Percentiles rank a stretch among this genome's conserved stretches.
phyloP scores from a whole-genome alignment of 2,329 filamentous ascomycete genomes.

The Simplicillium sp. region DNA sequence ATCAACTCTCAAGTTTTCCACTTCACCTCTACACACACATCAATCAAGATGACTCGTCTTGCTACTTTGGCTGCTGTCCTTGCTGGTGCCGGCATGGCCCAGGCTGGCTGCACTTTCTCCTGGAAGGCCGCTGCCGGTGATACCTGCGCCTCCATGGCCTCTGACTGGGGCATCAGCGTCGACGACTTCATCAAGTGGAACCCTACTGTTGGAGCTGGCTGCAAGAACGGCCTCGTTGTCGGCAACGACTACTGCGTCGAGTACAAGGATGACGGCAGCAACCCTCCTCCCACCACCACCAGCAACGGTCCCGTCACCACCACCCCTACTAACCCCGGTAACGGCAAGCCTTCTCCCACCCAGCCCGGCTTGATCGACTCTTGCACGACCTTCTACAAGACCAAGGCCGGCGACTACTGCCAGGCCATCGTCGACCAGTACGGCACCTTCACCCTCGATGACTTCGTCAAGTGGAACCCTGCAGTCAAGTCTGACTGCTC shows the following conservation, averaged over 20 bases:
- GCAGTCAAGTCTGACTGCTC: conserved; percentile 2
- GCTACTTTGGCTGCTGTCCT: conserved; percentile 1
- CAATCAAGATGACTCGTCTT: too few species aligned
- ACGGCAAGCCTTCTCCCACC: conserved; percentile 1
- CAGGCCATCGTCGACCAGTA: conserved; percentile 1
- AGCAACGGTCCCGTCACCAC: background rate
- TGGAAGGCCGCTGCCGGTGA: conserved; percentile 10
- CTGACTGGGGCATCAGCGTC: conserved; percentile 13
- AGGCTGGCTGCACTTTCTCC: conserved; percentile 5
- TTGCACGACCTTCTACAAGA: conserved; percentile 2
- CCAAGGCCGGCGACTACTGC: conserved; percentile 2
- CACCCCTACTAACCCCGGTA: background rate
- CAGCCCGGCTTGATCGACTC: conserved; percentile 3
- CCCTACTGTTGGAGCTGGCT: conserved; percentile 10
- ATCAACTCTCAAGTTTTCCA: too few species aligned
- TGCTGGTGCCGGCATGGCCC: conserved; percentile 3
- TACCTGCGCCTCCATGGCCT: conserved; percentile 16
- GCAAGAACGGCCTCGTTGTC: background rate
- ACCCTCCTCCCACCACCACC: conserved; percentile 1
- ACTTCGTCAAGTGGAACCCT: conserved; percentile 3
- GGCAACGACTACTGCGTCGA: conserved; percentile 11
- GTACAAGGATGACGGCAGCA: background rate
- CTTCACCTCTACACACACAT: too few species aligned
- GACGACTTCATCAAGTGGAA: conserved; percentile 14
- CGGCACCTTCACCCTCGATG: background rate